A percentile compares a stretch with the other conserved stretches of the same genome.
Evolutionary conservation across 768 basidiomycete genomes (phyloP).

Genomic region (Lentinula guzmanii): DNA sequence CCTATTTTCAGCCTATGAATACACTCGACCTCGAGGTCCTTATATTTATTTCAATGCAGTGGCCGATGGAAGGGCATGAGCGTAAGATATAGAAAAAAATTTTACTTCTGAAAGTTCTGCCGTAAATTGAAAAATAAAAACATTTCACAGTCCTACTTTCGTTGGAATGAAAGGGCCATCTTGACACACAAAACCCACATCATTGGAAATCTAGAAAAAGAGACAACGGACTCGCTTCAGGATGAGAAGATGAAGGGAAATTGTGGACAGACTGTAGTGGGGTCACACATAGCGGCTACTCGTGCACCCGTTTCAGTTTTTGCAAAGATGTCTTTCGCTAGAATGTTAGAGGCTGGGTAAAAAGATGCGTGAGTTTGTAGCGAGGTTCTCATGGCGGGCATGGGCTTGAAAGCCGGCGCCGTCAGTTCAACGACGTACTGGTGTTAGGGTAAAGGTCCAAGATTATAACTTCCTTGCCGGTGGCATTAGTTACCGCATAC

Average conservation of each 20-base stretch:
- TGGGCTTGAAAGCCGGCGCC: no score
- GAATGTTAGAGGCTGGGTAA: conserved; percentile 26
- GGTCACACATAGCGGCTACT: conserved; percentile 50
- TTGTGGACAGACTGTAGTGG: conserved; percentile 32
- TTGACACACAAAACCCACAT: conserved; percentile 47
- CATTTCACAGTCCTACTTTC: not conserved
- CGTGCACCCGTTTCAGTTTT: conserved; percentile 36
- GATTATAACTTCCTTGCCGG: conserved; percentile 53
- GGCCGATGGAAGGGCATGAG: not conserved
- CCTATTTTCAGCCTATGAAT: conserved; percentile 4
- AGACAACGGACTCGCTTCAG: not conserved
- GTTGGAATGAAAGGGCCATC: conserved; percentile 40
- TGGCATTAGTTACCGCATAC: conserved; percentile 47
- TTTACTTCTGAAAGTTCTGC: no score
- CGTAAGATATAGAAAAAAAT: no score
- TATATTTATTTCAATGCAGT: not conserved
- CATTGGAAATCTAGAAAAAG: conserved; percentile 29
- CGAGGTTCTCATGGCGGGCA: not conserved
- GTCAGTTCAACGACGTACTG: conserved; percentile 22
- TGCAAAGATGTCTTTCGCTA: conserved; percentile 42
- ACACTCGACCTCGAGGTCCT: conserved; percentile 3
- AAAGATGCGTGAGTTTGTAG: not conserved
- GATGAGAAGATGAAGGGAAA: not conserved
- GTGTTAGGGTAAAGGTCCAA: conserved; percentile 55
- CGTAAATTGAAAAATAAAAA: not conserved